Percentiles rank a stretch among this genome's conserved stretches.
These are phyloP conservation scores for Austropuccinia psidii DNA, from an alignment of 1,284 basidiomycete species.

Conservation along the genomic window DNA sequence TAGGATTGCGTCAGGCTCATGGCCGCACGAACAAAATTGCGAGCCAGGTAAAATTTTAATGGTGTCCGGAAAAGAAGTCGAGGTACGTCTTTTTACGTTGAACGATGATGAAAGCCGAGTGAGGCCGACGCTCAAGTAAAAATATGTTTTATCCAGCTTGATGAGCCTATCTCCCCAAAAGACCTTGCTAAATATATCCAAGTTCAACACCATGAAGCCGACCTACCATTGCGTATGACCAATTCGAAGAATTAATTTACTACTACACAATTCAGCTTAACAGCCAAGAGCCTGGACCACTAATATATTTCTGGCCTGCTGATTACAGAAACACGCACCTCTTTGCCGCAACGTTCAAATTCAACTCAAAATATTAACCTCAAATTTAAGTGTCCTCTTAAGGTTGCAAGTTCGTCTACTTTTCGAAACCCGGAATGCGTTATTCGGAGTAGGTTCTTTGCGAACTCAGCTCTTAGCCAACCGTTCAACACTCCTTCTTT, in stretches of 20 bases:
- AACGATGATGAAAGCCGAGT: constrained; percentile 20
- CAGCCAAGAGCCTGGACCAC: neutral
- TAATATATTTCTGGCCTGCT: neutral
- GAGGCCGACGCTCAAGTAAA: neutral
- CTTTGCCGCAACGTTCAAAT: neutral
- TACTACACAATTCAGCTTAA: constrained; percentile 3
- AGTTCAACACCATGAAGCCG: neutral
- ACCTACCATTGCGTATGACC: constrained; percentile 37
- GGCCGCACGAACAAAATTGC: constrained; percentile 37
- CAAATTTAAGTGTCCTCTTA: constrained; percentile 23
- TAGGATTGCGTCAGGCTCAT: constrained; percentile 24
- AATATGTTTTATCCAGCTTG: constrained; percentile 37
- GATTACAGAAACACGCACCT: neutral
- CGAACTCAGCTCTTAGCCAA: constrained; percentile 3
- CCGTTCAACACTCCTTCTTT: neutral
- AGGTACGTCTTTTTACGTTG: constrained; percentile 39
- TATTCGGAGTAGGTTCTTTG: constrained; percentile 10
- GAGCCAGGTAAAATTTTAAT: constrained; percentile 41
- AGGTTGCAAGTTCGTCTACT: neutral
- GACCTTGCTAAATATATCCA: constrained; percentile 36
- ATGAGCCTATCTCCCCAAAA: constrained; percentile 38
- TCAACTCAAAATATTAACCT: constrained; percentile 7
- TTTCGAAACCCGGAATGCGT: neutral
- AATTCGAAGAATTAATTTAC: neutral
- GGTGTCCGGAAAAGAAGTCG: constrained; percentile 43